Evolutionary conservation across 306 rosid genomes (phyloP).

Genomic region (Vigna mungo): DNA sequence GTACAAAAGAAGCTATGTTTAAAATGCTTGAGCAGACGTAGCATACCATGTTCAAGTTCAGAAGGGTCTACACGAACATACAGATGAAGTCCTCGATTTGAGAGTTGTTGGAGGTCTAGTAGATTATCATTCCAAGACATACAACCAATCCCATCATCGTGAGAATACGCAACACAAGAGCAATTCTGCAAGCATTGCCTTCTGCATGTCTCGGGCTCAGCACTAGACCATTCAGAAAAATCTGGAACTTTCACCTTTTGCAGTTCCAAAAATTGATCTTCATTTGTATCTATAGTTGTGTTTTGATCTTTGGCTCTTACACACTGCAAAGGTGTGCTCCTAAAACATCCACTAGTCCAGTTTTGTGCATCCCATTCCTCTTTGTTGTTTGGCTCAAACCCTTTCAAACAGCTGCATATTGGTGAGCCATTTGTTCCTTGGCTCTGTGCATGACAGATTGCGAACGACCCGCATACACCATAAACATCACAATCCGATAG

Average conservation of each 20-base stretch:
- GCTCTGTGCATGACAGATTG: slow-evolving; percentile 13
- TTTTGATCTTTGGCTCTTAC: slow-evolving; percentile 31
- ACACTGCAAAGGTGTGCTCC: slow-evolving; percentile 43
- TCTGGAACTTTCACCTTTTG: slow-evolving; percentile 48
- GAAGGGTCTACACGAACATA: slow-evolving; percentile 24
- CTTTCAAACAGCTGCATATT: slow-evolving; percentile 52
- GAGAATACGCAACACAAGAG: slow-evolving; percentile 42
- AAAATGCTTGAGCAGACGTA: neutral
- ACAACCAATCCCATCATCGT: slow-evolving; percentile 5
- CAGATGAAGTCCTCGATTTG: slow-evolving; percentile 24
- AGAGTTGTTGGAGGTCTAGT: slow-evolving; percentile 31
- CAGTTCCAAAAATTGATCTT: slow-evolving; percentile 48
- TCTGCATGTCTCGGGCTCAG: neutral
- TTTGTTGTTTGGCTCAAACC: slow-evolving; percentile 47
- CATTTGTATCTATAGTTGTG: neutral
- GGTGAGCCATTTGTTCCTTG: slow-evolving; percentile 2
- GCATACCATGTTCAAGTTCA: slow-evolving; percentile 36
- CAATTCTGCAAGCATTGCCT: slow-evolving; percentile 37
- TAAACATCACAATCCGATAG: slow-evolving; percentile 34
- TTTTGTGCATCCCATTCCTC: slow-evolving; percentile 42
- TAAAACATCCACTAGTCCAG: slow-evolving; percentile 45
- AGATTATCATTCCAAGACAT: slow-evolving; percentile 12
- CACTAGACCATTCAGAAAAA: neutral
- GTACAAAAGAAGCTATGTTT: neutral
- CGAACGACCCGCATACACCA: slow-evolving; percentile 6